These are phyloP conservation scores for Debaryomycetaceae sp. DNA, from an alignment of 1,139 yeast genomes.

Conservation along the genomic window DNA sequence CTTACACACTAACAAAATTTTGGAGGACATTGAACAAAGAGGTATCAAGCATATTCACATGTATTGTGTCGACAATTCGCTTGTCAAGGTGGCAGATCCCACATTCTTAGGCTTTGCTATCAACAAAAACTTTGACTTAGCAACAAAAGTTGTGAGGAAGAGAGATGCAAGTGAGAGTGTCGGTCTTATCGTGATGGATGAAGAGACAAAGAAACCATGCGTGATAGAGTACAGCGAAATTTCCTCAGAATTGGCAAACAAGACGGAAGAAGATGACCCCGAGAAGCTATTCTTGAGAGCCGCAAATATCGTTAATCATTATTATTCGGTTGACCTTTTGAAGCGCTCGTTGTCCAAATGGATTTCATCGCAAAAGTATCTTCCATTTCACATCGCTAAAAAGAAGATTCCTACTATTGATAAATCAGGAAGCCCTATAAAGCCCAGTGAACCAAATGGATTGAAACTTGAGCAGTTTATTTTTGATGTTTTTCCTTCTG, in stretches of 20 bases:
- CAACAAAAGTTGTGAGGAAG: slow-evolving; percentile 94
- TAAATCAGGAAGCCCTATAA: slow-evolving; percentile 44
- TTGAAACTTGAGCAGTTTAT: slow-evolving; percentile 95
- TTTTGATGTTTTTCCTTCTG: slow-evolving; percentile 89
- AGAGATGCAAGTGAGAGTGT: slow-evolving; percentile 85
- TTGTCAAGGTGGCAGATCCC: slow-evolving; percentile 95
- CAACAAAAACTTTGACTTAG: slow-evolving; percentile 60
- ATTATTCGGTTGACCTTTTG: slow-evolving; percentile 78
- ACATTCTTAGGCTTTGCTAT: slow-evolving; percentile 85
- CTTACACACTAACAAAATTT: slow-evolving; percentile 56
- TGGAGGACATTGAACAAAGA: slow-evolving; percentile 64
- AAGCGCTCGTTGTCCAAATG: slow-evolving; percentile 59
- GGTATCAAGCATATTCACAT: slow-evolving; percentile 89
- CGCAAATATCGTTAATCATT: slow-evolving; percentile 96
- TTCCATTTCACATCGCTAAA: slow-evolving; percentile 92
- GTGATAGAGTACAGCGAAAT: slow-evolving; percentile 97
- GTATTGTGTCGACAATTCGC: slow-evolving; percentile 93
- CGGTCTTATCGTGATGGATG: slow-evolving; percentile 81
- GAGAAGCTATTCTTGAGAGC: slow-evolving; percentile 74
- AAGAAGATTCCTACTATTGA: slow-evolving; percentile 77
- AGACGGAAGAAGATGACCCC: slow-evolving; percentile 45
- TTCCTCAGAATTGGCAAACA: slow-evolving; percentile 65
- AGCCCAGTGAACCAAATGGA: slow-evolving; percentile 80
- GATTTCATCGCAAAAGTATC: slow-evolving; percentile 59
- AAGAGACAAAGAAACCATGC: slow-evolving; percentile 62